Evolutionary conservation across 768 basidiomycete genomes (phyloP), one percentile per base, ranked within the genome.

Genomic region (Russula foetens): DNA sequence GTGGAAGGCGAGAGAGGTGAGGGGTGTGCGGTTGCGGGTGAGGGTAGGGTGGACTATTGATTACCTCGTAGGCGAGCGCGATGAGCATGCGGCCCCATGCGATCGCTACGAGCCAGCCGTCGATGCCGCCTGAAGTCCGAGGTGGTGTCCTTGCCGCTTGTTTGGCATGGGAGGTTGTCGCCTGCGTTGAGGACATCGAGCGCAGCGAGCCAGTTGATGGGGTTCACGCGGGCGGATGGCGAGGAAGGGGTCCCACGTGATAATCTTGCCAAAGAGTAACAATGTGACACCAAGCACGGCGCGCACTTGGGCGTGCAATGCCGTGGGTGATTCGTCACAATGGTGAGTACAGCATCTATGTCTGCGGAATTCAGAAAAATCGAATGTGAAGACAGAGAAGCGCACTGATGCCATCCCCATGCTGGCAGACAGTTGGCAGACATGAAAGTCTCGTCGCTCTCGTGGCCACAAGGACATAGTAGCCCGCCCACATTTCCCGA

Each of bases 151-250:
- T n/a, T 19, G 38, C 64, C 59, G 28, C 59, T 63, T 17, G 67
- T 66, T 35, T 76, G 76, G 38, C 76, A 75, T 0, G 84, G 84
- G 7, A 84, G 72, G 63, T 77, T 82, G 67, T 87, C 84, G 46
- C 84, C 85, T 7, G 80, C 82, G 71, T 86, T 84, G 66, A 88
- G 85, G 7, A 85, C 82, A 66, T 86, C 85, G 55, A 89, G 75
- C 1, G 86, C 84, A 19, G 81, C 78, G 39, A 84, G 76, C 81
- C 83, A 88, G 69, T 85, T 4, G 75, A 73, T 14, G 82, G 75
- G 84, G 85, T 64, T 88, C 85, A 41, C 81, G 84, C 3, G 75
- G 70, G 35, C 35, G 9, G 12, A 82, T 71, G 1, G 79, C 80
- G 15, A 83, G 72, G 1, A 76, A 69, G 2, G 81, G 71, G 47